A percentile compares a stretch with the other conserved stretches of the same genome.
These are phyloP conservation scores for Aspergillus kassunensis DNA, from an alignment of 495 filamentous ascomycete genomes.

Conservation along the genomic window DNA sequence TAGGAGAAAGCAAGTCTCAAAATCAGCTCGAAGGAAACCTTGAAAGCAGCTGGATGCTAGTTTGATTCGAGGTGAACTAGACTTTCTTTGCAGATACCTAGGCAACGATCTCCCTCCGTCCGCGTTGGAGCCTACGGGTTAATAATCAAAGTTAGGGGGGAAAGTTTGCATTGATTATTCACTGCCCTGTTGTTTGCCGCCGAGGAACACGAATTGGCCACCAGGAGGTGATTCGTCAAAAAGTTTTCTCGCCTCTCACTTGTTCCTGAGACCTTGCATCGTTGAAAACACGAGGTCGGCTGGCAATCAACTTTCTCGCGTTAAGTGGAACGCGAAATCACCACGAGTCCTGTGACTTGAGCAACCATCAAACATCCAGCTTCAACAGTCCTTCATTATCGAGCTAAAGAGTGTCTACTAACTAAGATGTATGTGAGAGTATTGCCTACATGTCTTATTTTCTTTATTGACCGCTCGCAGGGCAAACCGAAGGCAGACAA, in stretches of 20 bases:
- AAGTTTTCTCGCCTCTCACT: not conserved
- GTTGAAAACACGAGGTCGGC: slow-evolving; percentile 7
- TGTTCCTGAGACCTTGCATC: not conserved
- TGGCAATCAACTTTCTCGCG: slow-evolving; percentile 24
- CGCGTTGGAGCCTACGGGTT: not conserved
- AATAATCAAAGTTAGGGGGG: slow-evolving; percentile 8
- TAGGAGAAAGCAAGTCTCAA: no score
- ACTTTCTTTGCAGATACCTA: not conserved
- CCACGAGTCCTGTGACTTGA: slow-evolving; percentile 40
- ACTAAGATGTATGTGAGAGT: slow-evolving; percentile 15
- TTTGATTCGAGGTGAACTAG: no score
- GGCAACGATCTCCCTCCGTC: not conserved
- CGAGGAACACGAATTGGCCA: slow-evolving; percentile 3
- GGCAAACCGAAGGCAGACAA: slow-evolving; percentile 39
- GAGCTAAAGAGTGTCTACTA: not conserved
- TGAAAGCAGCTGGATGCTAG: no score
- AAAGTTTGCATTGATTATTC: slow-evolving; percentile 13
- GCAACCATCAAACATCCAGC: not conserved
- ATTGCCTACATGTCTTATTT: not conserved
- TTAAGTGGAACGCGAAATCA: slow-evolving; percentile 50
- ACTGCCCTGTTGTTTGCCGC: not conserved
- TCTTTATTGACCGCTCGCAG: slow-evolving; percentile 23
- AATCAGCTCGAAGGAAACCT: no score
- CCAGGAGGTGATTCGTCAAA: slow-evolving; percentile 3
- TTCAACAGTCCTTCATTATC: not conserved